A percentile compares a stretch with the other conserved stretches of the same genome.
Conservation (phyloP, 2,329 filamentous ascomycete species). For the Madurella mycetomatis region DNA sequence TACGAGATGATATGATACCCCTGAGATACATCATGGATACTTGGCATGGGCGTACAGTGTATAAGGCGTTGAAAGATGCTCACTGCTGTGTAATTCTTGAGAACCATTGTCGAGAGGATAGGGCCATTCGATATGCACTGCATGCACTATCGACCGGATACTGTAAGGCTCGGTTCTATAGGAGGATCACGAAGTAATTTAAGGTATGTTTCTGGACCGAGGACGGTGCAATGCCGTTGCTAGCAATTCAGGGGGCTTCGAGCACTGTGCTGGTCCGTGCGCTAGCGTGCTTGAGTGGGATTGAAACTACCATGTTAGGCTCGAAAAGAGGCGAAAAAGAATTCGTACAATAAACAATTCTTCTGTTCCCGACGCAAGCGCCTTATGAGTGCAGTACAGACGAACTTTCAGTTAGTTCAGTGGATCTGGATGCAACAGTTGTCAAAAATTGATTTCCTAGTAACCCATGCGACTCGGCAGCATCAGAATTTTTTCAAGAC, state of each 20-base stretch:
- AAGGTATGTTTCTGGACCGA: no score
- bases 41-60: conserved; percentile 1
- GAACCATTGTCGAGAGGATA: no score
- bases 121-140: no score
- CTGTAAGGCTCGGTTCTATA: no score
- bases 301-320: neutral
- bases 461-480: conserved; percentile 10
- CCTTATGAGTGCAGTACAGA: conserved; percentile 1
- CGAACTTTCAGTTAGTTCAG: neutral
- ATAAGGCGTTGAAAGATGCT: neutral
- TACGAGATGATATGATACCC: conserved; percentile 16
- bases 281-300: neutral
- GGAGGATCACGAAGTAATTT: no score
- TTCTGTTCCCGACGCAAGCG: neutral
- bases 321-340: neutral
- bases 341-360: neutral
- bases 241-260: no score
- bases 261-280: conserved; percentile 5
- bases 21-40: neutral
- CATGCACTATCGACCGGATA: no score
- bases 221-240: no score
- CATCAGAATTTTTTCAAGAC: conserved; percentile 13
- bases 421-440: neutral
- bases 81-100: no score
- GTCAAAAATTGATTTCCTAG: neutral